These are phyloP conservation scores for Boletus pseudopeckii DNA, from an alignment of 768 basidiomycete genomes.

Conservation along the genomic window DNA sequence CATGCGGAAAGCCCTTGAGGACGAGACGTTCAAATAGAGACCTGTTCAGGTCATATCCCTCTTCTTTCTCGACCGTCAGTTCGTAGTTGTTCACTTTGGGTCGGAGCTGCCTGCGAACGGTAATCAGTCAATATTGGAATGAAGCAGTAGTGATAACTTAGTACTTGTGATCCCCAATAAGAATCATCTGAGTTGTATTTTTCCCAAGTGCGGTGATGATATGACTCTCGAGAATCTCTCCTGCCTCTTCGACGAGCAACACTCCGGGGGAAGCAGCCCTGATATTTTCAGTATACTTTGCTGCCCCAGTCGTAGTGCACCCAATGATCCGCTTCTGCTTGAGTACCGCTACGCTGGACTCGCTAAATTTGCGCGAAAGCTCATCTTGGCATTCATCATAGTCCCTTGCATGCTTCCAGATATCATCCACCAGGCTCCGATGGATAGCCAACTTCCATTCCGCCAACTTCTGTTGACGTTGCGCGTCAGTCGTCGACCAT, in stretches of 20 bases:
- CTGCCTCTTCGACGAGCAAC: slow-evolving; percentile 68
- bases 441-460: slow-evolving; percentile 38
- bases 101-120: slow-evolving; percentile 54
- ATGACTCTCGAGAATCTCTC: slow-evolving; percentile 70
- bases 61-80: slow-evolving; percentile 64
- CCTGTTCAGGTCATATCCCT: slow-evolving; percentile 63
- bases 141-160: slow-evolving; percentile 19
- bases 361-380: slow-evolving; percentile 36
- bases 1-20: slow-evolving; percentile 58
- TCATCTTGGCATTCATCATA: slow-evolving; percentile 41
- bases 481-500: slow-evolving; percentile 36
- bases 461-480: slow-evolving; percentile 26
- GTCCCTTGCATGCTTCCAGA: slow-evolving; percentile 32
- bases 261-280: slow-evolving; percentile 47
- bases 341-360: slow-evolving; percentile 35
- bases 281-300: slow-evolving; percentile 51
- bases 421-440: slow-evolving; percentile 31
- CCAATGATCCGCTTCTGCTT: slow-evolving; percentile 54
- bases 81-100: slow-evolving; percentile 67
- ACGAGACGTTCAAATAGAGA: slow-evolving; percentile 71
- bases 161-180: slow-evolving; percentile 79
- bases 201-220: slow-evolving; percentile 53
- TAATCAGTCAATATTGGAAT: neutral
- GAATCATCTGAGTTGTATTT: slow-evolving; percentile 49
- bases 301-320: slow-evolving; percentile 69